phyloP scores from a whole-genome alignment of 495 filamentous ascomycete species.

The Aspergillus carlsbadensis region DNA sequence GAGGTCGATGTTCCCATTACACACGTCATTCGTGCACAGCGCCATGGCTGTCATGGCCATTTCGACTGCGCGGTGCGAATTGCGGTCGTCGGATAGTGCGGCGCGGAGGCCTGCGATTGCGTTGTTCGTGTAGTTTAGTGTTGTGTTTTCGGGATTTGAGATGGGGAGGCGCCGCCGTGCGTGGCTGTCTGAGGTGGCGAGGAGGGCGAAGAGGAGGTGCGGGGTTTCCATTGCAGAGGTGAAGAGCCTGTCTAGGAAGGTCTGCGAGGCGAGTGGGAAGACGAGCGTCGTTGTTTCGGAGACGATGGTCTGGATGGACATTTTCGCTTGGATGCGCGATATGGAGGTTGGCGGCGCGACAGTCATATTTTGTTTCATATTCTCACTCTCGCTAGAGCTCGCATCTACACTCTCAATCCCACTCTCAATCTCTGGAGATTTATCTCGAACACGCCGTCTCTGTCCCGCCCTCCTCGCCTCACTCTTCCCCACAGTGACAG shows the following conservation, averaged over 20 bases:
- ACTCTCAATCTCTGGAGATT: too few species aligned
- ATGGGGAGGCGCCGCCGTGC: too few species aligned
- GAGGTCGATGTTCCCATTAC: constrained; percentile 33
- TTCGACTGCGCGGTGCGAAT: constrained; percentile 17
- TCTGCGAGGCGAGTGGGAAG: constrained; percentile 27
- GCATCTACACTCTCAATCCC: too few species aligned
- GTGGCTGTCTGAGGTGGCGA: too few species aligned
- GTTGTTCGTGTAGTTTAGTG: constrained; percentile 30
- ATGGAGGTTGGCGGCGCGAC: constrained; percentile 11
- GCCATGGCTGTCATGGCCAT: constrained; percentile 32
- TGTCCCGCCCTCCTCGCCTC: too few species aligned
- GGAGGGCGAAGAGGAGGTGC: constrained; percentile 3
- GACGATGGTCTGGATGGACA: constrained; percentile 31
- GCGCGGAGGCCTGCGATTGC: constrained; percentile 29
- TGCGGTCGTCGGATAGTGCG: constrained; percentile 13
- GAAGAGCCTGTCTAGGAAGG: constrained; percentile 28
- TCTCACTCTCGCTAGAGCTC: too few species aligned
- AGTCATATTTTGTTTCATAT: too few species aligned
- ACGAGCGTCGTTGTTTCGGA: constrained; percentile 28
- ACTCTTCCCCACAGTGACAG: too few species aligned
- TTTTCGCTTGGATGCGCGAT: constrained; percentile 23
- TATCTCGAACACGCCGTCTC: too few species aligned
- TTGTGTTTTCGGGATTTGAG: too few species aligned
- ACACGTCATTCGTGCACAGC: constrained; percentile 38
- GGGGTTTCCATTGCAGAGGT: constrained; percentile 25